Evolutionary conservation across 495 filamentous ascomycete genomes (phyloP), one percentile per base, ranked within the genome.

Genomic region (Pyrenopolyporus hunteri): DNA sequence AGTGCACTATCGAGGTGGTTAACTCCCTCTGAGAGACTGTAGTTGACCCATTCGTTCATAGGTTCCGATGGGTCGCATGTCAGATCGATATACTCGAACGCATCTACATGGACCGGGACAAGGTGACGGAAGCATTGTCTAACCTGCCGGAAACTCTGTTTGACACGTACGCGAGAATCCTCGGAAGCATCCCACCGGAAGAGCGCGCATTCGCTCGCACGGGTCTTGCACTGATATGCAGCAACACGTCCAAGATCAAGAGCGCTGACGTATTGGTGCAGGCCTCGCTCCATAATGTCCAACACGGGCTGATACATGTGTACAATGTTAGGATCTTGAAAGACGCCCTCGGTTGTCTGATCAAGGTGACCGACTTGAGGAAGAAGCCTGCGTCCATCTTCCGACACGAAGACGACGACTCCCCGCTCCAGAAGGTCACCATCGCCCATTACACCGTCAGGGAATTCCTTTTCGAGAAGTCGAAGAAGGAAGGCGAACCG

Each of bases 11-110:
- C 31, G 39, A 26, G n/a, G 32, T 29, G 22, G 32, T 43, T 7
- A 36, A 10, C 14, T n/a, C 5, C 26, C 2, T 48, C 29, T 55
- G 33, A 43, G n/a, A 25, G 31, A 7, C 43, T 32, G 14, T 6
- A 23, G 10, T 42, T 42, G 8, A 42, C 37, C 9, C 19, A 22
- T 42, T 42, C 19, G 20, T 42, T 42, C 55, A 39, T 55, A 76
- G 73, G 76, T 80, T 80, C 47, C 75, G 76, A 13, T 81, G 76
- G 78, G 73, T 70, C 3, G 70, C 73, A 5, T 78, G 76, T 58
- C 76, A 80, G 54, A 59, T 82, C 6, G 73, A 79, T 42, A 66
- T 71, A 0, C 40, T 82, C 5, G 59, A 70, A 23, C 68, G 69
- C 14, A 55, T 66, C 3, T 45, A 58, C 9, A 52, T 50, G 26